Evolutionary conservation across 2,329 filamentous ascomycete species (phyloP), one percentile per base, ranked within the genome.

Genomic region (Colletotrichum zoysiae): DNA sequence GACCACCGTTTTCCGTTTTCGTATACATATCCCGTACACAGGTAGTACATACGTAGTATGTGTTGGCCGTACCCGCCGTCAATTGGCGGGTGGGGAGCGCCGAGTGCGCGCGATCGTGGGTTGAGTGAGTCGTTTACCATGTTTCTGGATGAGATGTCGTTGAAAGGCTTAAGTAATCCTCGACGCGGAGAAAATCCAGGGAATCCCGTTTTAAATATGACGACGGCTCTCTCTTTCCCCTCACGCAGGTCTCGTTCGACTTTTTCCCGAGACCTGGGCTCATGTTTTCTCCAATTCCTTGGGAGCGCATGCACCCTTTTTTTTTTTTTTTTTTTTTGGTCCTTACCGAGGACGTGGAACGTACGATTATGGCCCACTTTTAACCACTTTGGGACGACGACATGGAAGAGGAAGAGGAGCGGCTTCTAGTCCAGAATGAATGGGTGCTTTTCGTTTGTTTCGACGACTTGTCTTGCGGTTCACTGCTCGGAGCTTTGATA

Each of bases 211-310:
- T 62, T 46, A 57, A 35, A 51, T 56, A 46, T 67, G 55, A 66
- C 46, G 46, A 42, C 26, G 20, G 30, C 68, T 44, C 38, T 59
- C 68, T 44, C 38, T 59, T 71, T 71, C 69, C 69, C 69, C 69
- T 71, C 69, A 71, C 69, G 69, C 69, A 63, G 26, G 48, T 56
- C 57, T 71, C 56, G 65, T 71, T 69, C 69, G 69, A 64, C 63
- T 71, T 64, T 53, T 46, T n/a, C 12, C 46, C 14, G 53, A 69
- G 65, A 71, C 64, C 64, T 71, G 68, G 58, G 57, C 51, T 62
- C 16, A 23, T 58, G 50, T 40, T 58, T 48, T 62, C 68, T 71
- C 68, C 68, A 71, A 71, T n/a, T 71, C 16, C 56, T 30, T 16
- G 56, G 56, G 20, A 58, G n/a, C n/a, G 33, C 56, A 26, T 42